Evolutionary conservation across 2,329 filamentous ascomycete species (phyloP).

Genomic region (Davidsoniella australis): DNA sequence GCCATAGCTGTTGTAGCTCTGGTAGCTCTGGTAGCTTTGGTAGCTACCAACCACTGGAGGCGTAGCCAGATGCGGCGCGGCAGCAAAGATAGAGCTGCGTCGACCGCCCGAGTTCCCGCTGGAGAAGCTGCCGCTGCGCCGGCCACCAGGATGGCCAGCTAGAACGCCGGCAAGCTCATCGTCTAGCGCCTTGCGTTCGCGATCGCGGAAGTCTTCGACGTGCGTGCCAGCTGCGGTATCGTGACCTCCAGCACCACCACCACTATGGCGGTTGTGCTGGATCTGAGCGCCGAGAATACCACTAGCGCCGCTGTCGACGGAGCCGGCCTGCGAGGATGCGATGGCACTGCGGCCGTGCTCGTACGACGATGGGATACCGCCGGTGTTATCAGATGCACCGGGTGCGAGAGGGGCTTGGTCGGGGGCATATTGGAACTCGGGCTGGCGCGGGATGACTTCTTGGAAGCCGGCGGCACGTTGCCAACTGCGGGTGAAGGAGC

Average conservation of each 20-base stretch:
- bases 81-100: constrained; percentile 36
- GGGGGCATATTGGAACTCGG: constrained; percentile 51
- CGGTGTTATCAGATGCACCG: constrained; percentile 8
- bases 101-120: constrained; percentile 15
- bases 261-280: constrained; percentile 19
- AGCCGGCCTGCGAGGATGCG: no score
- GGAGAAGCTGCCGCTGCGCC: constrained; percentile 9
- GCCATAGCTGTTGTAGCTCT: constrained; percentile 37
- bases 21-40: constrained; percentile 35
- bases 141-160: background rate
- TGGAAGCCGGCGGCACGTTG: constrained; percentile 76
- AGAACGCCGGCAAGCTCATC: constrained; percentile 21
- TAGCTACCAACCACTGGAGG: constrained; percentile 44
- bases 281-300: constrained; percentile 36
- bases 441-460: constrained; percentile 67
- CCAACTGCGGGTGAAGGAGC: constrained; percentile 86
- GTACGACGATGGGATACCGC: background rate
- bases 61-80: constrained; percentile 44
- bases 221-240: background rate
- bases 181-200: constrained; percentile 32
- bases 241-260: constrained; percentile 10
- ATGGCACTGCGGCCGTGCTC: constrained; percentile 13
- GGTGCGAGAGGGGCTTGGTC: constrained; percentile 31
- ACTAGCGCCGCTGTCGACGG: constrained; percentile 18
- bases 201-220: constrained; percentile 23